These are phyloP conservation scores for Corniculantispora saksenae DNA, from an alignment of 2,329 filamentous ascomycete genomes.

Conservation along the genomic window DNA sequence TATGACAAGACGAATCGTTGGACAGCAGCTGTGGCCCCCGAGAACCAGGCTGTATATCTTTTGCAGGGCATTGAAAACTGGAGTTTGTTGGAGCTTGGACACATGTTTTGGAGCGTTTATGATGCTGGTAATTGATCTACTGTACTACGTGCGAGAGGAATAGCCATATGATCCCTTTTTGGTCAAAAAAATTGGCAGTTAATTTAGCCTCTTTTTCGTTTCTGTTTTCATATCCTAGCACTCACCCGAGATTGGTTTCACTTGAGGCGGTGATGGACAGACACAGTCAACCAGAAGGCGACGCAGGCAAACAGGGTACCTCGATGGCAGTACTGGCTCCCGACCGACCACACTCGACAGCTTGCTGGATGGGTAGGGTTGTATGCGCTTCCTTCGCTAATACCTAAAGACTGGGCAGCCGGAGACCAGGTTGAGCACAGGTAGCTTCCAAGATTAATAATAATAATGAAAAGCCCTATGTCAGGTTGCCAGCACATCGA, in stretches of 20 bases:
- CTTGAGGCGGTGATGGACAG: no score
- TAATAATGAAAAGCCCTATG: neutral
- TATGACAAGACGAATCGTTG: neutral
- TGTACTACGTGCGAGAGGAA: neutral
- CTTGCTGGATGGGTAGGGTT: neutral
- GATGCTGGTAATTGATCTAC: neutral
- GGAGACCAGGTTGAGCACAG: neutral
- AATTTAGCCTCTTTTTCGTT: neutral
- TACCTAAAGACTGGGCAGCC: neutral
- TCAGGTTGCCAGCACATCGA: neutral
- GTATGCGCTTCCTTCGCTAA: no score
- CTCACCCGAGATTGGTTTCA: no score
- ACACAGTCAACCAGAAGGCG: no score
- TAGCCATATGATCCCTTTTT: neutral
- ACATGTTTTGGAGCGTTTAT: neutral
- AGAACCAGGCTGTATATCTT: neutral
- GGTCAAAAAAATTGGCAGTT: neutral
- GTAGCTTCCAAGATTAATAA: neutral
- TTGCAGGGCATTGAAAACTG: neutral
- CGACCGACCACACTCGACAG: neutral
- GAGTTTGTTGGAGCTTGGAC: slow-evolving; percentile 2
- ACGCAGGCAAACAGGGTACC: no score
- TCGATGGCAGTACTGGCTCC: no score
- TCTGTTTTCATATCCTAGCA: no score
- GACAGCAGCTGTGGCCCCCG: neutral